Base-by-base conservation (phyloP, 139 green algal genomes). In the Marvania coccoides region DNA sequence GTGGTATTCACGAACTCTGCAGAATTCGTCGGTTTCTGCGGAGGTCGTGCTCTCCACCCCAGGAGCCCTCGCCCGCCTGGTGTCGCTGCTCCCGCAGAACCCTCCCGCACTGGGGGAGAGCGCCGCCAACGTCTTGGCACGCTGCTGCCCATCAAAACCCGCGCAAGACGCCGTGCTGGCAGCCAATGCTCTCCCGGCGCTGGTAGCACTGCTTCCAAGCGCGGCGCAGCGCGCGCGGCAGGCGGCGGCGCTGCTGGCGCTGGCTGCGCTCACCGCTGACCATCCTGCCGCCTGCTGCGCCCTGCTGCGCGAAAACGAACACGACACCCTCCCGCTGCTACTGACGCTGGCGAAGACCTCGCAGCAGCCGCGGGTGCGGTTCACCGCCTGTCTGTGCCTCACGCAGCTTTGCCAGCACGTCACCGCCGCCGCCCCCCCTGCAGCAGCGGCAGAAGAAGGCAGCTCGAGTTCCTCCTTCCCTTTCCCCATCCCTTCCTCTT, bases 371-470 rank as follows among this genome's bases (percentile, higher is more conserved):
- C 39, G 63, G 30, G 57, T 51, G 1, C 72, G 75, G 9, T 65
- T 88, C 34, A 48, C 84, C 34, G 81, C 80, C 5, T 85, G 73
- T 28, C 51, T 61, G 4, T 82, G 69, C 64, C 66, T 90, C 14
- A 65, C 61, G 12, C 83, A 85, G 30, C 35, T 89, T n/a, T 59
- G 61, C 48, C 46, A 14, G 14, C 60, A 48, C 30, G 51, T 71
- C 40, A 34, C 47, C 6, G 12, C 35, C 9, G 60, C 34, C 14
- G 37, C 35, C 24, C 31, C 37, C 64, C 24, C 45, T 36, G 31
- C 26, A 35, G 13, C 14, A 2, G n/a, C 36, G 29, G 14, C 23
- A 28, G 14, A 33, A 14, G 26, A 33, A 34, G n/a, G 48, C 36
- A 28, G 5, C 26, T 24, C 14, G 48, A 5, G 48, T 14, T 24